Evolutionary conservation across 1,284 basidiomycete genomes (phyloP), one percentile per base, ranked within the genome.

Genomic region (Malassezia psittaci): DNA sequence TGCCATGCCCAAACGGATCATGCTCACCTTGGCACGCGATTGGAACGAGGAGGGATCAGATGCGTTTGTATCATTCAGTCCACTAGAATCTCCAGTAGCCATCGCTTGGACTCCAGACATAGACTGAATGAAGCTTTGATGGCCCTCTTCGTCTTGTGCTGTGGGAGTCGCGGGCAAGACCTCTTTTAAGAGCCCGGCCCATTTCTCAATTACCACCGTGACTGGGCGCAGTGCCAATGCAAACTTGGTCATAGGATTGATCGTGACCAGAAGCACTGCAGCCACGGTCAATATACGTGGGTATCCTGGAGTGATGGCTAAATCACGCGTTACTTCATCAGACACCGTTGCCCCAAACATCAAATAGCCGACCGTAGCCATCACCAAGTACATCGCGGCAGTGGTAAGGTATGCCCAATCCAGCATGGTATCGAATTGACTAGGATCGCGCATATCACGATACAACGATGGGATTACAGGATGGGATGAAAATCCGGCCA

Each of bases 401-500:
- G 91, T 85, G 36, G 86, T 80, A n/a, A 81, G 67, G 82, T 90
- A 91, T n/a, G 88, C 88, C 74, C 82, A 82, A 65, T 87, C 82
- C 62, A 88, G 85, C 85, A 91, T 90, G 43, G 76, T 77, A 72
- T 87, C 82, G 69, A 93, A 94, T 60, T 85, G 79, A 39, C 80
- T 78, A 1, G 90, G 90, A 65, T 90, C 83, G 50, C 79, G 77
- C 90, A 96, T 96, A 75, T 96, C 91, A 62, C 84, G 80, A 11
- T 87, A 88, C 13, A 96, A 76, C 9, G 86, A 88, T 6, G 91
- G 91, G 48, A 96, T 86, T 36, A 93, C 88, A 11, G 89, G 87
- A 74, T 96, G 91, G 1, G 90, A 90, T 5, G 89, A 85, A 67
- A 96, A 93, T 81, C 91, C 90, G n/a, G 88, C 88, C 85, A 96